Conservation (phyloP, 192 early-diverging fungal genomes). For the Coemansia sp. region DNA sequence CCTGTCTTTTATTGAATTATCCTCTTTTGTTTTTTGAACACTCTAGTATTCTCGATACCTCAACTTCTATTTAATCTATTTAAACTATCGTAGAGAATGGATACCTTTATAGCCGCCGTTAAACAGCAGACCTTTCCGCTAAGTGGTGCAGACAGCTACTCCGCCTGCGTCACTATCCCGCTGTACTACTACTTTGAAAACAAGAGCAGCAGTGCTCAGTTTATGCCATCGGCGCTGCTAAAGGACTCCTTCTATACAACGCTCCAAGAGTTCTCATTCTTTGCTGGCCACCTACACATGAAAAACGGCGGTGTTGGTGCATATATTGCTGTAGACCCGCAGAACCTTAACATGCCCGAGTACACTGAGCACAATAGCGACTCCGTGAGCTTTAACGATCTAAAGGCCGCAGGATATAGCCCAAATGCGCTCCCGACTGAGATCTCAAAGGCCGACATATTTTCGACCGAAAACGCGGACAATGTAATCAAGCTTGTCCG, state of each 20-base stretch:
- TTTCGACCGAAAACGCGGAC: neutral
- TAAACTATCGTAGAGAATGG: neutral
- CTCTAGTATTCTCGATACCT: neutral
- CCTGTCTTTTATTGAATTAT: no score
- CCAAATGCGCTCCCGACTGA: constrained; percentile 10
- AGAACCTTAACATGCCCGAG: constrained; percentile 33
- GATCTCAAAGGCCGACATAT: neutral
- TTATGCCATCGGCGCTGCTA: constrained; percentile 23
- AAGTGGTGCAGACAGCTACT: constrained; percentile 7
- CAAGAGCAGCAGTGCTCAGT: neutral
- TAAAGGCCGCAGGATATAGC: constrained; percentile 10
- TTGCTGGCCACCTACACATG: constrained; percentile 14
- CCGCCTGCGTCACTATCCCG: constrained; percentile 17
- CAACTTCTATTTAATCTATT: no score
- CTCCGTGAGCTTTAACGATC: neutral
- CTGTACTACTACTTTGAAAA: constrained; percentile 24
- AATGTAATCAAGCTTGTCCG: constrained; percentile 12
- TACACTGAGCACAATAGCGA: constrained; percentile 20
- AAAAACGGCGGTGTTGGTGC: neutral
- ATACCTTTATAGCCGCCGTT: neutral
- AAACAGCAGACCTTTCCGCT: constrained; percentile 13
- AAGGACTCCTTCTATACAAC: constrained; percentile 21
- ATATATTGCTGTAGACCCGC: constrained; percentile 6
- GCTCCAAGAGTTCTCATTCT: constrained; percentile 22
- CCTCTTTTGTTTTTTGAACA: neutral